Evolutionary conservation across 768 basidiomycete genomes (phyloP).

Genomic region (Kwoniella europaea): DNA sequence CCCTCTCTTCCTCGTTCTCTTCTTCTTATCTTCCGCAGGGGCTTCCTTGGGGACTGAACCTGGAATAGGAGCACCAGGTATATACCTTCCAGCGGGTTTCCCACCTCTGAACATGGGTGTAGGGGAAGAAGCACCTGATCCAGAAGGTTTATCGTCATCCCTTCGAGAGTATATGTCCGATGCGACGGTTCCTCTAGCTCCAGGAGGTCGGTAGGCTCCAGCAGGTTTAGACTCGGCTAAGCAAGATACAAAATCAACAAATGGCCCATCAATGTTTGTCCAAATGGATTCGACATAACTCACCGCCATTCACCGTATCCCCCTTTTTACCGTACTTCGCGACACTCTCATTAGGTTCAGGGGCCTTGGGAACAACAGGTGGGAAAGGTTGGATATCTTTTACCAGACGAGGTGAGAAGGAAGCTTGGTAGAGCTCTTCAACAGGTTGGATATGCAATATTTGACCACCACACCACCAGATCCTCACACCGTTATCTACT

Average conservation of each 20-base stretch:
- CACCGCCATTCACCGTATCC: constrained; percentile 41
- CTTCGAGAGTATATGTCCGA: constrained; percentile 88
- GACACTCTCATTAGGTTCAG: constrained; percentile 47
- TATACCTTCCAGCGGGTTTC: constrained; percentile 63
- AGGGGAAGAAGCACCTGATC: constrained; percentile 47
- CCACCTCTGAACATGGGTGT: constrained; percentile 52
- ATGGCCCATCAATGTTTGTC: too few relatives aligned
- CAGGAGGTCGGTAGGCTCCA: constrained; percentile 91
- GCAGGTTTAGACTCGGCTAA: constrained; percentile 66
- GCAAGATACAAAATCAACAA: background rate
- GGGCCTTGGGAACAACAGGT: constrained; percentile 39
- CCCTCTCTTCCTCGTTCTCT: constrained; percentile 62
- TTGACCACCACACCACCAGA: constrained; percentile 89
- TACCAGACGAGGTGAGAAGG: constrained; percentile 32
- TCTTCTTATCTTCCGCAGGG: constrained; percentile 65
- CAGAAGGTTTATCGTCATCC: constrained; percentile 74
- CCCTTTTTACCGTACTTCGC: constrained; percentile 48
- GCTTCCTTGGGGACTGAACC: constrained; percentile 61
- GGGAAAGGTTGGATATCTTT: constrained; percentile 39
- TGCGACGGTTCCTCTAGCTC: constrained; percentile 84
- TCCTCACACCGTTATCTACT: constrained; percentile 95
- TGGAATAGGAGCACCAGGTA: constrained; percentile 73
- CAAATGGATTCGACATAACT: constrained; percentile 16
- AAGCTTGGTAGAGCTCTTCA: constrained; percentile 85
- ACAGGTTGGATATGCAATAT: constrained; percentile 80